Evolutionary conservation across 2,329 filamentous ascomycete species (phyloP), one percentile per base, ranked within the genome.

Genomic region (Ceratocystis harringtonii): DNA sequence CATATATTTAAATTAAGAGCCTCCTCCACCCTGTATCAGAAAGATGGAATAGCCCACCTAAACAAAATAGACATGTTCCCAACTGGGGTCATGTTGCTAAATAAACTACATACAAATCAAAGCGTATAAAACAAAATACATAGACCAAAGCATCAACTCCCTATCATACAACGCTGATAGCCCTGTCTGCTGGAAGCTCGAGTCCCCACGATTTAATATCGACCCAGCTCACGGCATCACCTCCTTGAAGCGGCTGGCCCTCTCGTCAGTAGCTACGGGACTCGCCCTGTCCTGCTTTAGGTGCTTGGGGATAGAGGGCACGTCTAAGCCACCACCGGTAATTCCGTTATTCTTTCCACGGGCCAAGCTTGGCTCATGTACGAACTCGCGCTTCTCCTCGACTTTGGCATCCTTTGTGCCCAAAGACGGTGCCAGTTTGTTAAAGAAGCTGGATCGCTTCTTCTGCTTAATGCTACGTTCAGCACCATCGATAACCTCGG

Each of bases 161-260:
- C 48, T 52, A 22, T 28, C 22, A 50, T 50, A 25, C 48, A 50
- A 50, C 48, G 48, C 19, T 22, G n/a, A 8, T 50, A 12, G n/a
- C 8, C 22, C 48, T 19, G 3, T 22, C 45, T n/a, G 19, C 19
- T 3, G 7, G 19, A 19, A 50, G 3, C 36, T 3, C 48, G 25
- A 25, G 19, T 12, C n/a, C 28, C 28, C 10, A 36, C 55, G 10
- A 58, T 10, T 36, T n/a, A 19, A 36, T 6, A 28, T 58, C 28
- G 19, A 17, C 28, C 22, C 36, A 28, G 32, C 22, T 41, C 10
- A 63, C 22, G 36, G 63, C 52, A 67, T 67, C 4, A 65, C 61
- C 41, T 67, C 63, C 25, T 63, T 65, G 41, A 67, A 67, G 17
- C 66, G 58, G 32, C 63, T 65, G 6, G 64, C 50, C 55, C 63